Conservation (phyloP, 352 stramenopile species). For the Globisporangium okanoganense region DNA sequence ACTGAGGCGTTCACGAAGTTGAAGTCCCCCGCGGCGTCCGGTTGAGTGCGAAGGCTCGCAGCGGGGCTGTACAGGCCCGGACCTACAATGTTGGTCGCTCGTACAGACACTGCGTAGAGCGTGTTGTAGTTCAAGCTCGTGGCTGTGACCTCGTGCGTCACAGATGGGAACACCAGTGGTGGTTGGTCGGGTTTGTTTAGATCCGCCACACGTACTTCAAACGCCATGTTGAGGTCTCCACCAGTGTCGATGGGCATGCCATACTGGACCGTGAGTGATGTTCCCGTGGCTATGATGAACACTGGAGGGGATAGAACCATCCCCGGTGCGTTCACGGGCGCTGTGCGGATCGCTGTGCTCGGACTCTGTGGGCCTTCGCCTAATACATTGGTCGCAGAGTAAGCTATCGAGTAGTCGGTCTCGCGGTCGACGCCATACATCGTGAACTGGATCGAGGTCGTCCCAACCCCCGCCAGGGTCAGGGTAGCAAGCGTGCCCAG, state of each 20-base stretch:
- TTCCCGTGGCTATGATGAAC: slow-evolving; percentile 25
- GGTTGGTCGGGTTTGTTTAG: background rate
- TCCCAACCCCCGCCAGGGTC: slow-evolving; percentile 8
- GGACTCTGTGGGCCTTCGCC: slow-evolving; percentile 31
- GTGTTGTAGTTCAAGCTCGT: slow-evolving; percentile 31
- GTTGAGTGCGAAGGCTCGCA: slow-evolving; percentile 26
- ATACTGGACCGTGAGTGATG: slow-evolving; percentile 37
- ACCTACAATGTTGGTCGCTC: slow-evolving; percentile 29
- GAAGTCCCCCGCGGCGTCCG: slow-evolving; percentile 53
- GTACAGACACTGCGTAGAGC: slow-evolving; percentile 32
- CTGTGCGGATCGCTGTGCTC: slow-evolving; percentile 24
- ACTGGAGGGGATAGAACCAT: slow-evolving; percentile 23
- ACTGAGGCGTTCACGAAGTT: slow-evolving; percentile 23
- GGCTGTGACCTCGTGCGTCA: slow-evolving; percentile 8
- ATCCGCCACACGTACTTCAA: slow-evolving; percentile 25
- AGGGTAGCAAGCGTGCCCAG: slow-evolving; percentile 21
- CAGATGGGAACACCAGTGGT: slow-evolving; percentile 5
- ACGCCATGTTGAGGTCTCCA: slow-evolving; percentile 28
- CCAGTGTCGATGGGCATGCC: slow-evolving; percentile 34
- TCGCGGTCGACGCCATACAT: slow-evolving; percentile 24
- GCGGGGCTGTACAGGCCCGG: slow-evolving; percentile 31
- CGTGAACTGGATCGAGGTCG: slow-evolving; percentile 17
- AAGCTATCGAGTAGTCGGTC: slow-evolving; percentile 36
- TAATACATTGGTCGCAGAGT: slow-evolving; percentile 33
- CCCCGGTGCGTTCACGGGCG: slow-evolving; percentile 30